phyloP scores from a whole-genome alignment of 495 filamentous ascomycete species.

The Penicillium canescens region DNA sequence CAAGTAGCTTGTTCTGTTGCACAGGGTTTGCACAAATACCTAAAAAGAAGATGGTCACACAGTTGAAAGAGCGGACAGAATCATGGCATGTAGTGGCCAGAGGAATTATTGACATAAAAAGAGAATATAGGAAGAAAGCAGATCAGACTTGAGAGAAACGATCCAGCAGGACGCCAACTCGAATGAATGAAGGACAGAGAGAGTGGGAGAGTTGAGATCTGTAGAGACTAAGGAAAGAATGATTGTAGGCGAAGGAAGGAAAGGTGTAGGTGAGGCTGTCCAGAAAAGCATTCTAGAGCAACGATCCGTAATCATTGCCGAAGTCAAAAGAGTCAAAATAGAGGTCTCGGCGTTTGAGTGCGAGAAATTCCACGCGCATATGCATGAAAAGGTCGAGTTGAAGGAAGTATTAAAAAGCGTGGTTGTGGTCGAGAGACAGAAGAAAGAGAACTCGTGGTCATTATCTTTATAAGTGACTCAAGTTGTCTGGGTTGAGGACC shows the following conservation, averaged over 20 bases:
- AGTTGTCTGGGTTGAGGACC: slow-evolving; percentile 29
- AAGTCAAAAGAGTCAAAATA: slow-evolving; percentile 6
- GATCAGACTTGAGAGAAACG: slow-evolving; percentile 14
- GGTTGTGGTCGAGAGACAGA: slow-evolving; percentile 15
- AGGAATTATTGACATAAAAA: slow-evolving; percentile 28
- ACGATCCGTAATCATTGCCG: neutral
- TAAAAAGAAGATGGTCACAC: slow-evolving; percentile 13
- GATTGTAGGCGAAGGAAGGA: slow-evolving; percentile 17
- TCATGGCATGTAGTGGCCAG: slow-evolving; percentile 13
- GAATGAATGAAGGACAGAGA: slow-evolving; percentile 21
- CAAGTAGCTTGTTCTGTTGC: slow-evolving; percentile 23
- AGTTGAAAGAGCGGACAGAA: slow-evolving; percentile 9
- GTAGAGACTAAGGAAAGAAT: slow-evolving; percentile 18
- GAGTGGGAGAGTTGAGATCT: slow-evolving; percentile 15
- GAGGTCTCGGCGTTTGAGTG: neutral
- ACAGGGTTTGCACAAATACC: slow-evolving; percentile 13
- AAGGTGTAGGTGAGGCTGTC: slow-evolving; percentile 3
- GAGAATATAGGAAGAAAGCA: slow-evolving; percentile 18
- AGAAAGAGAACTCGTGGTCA: slow-evolving; percentile 39
- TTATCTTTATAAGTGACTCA: slow-evolving; percentile 17
- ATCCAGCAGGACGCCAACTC: slow-evolving; percentile 12
- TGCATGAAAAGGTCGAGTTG: slow-evolving; percentile 7
- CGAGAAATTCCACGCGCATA: neutral
- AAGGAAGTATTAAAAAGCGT: slow-evolving; percentile 10
- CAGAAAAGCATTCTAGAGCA: neutral